Evolutionary conservation across 1,284 basidiomycete species (phyloP).

Genomic region (Limonomyces culmigenus): DNA sequence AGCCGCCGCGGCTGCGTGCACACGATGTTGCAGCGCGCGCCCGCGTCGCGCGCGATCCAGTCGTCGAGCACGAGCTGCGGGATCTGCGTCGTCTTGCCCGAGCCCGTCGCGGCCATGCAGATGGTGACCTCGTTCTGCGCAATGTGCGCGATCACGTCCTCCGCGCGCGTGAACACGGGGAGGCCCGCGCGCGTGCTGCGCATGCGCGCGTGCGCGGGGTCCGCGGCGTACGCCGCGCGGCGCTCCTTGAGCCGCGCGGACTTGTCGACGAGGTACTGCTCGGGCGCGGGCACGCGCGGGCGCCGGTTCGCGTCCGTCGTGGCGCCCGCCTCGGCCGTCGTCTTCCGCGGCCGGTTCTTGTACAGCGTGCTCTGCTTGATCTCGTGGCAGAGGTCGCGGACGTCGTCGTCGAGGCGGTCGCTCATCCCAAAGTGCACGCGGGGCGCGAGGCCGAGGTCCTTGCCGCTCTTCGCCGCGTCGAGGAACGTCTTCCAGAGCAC

Average conservation of each 20-base stretch:
- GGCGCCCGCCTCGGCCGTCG: neutral
- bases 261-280: conserved; percentile 26
- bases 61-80: conserved; percentile 88
- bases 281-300: conserved; percentile 13
- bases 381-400: conserved; percentile 57
- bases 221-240: conserved; percentile 43
- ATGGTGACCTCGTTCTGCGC: conserved; percentile 77
- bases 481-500: conserved; percentile 67
- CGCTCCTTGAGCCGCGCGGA: conserved; percentile 40
- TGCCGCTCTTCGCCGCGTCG: conserved; percentile 40
- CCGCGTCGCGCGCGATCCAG: conserved; percentile 63
- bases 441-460: conserved; percentile 54
- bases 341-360: conserved; percentile 23
- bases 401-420: conserved; percentile 52
- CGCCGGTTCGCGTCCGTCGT: conserved; percentile 5
- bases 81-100: conserved; percentile 92
- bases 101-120: conserved; percentile 90
- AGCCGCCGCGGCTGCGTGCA: conserved; percentile 90
- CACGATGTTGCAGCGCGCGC: conserved; percentile 79
- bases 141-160: conserved; percentile 57
- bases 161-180: conserved; percentile 57
- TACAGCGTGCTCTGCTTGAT: conserved; percentile 40
- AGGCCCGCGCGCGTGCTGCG: conserved; percentile 49
- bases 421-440: conserved; percentile 60
- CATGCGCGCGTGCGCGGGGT: conserved; percentile 52